phyloP scores from a whole-genome alignment of 768 basidiomycete genomes.

The Psilocybe sp. region DNA sequence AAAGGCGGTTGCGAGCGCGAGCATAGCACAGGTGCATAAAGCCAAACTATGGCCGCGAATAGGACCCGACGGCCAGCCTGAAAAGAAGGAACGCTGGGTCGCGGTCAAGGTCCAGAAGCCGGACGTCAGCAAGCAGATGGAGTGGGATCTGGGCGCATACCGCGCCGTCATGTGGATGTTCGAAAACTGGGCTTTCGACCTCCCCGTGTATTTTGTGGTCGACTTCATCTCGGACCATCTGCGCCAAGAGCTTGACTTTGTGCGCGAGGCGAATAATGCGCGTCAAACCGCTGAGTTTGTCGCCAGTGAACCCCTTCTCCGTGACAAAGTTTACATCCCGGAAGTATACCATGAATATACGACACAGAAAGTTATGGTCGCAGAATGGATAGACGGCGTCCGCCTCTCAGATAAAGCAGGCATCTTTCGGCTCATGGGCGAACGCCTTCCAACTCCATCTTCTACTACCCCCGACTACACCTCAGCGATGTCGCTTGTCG shows the following conservation, averaged over 20 bases:
- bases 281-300: slow-evolving; percentile 65
- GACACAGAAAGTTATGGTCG: slow-evolving; percentile 76
- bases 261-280: slow-evolving; percentile 77
- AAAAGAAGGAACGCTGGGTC: slow-evolving; percentile 60
- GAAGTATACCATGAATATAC: slow-evolving; percentile 68
- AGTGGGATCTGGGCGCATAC: slow-evolving; percentile 77
- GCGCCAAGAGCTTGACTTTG: slow-evolving; percentile 79
- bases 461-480: slow-evolving; percentile 8
- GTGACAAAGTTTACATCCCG: slow-evolving; percentile 76
- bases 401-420: slow-evolving; percentile 64
- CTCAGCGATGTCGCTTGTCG: slow-evolving; percentile 7
- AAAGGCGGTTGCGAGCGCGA: slow-evolving; percentile 79
- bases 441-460: slow-evolving; percentile 18
- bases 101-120: slow-evolving; percentile 96
- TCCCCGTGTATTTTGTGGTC: slow-evolving; percentile 80
- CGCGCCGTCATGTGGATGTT: slow-evolving; percentile 77
- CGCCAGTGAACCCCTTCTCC: slow-evolving; percentile 65
- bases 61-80: slow-evolving; percentile 25
- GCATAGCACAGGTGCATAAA: slow-evolving; percentile 89
- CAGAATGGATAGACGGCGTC: slow-evolving; percentile 83
- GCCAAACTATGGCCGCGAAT: slow-evolving; percentile 52
- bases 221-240: slow-evolving; percentile 82
- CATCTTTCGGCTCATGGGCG: slow-evolving; percentile 60
- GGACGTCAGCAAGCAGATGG: slow-evolving; percentile 80
- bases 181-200: slow-evolving; percentile 77